Conservation (phyloP, 2,329 filamentous ascomycete genomes). For the Botrytis medusae region DNA sequence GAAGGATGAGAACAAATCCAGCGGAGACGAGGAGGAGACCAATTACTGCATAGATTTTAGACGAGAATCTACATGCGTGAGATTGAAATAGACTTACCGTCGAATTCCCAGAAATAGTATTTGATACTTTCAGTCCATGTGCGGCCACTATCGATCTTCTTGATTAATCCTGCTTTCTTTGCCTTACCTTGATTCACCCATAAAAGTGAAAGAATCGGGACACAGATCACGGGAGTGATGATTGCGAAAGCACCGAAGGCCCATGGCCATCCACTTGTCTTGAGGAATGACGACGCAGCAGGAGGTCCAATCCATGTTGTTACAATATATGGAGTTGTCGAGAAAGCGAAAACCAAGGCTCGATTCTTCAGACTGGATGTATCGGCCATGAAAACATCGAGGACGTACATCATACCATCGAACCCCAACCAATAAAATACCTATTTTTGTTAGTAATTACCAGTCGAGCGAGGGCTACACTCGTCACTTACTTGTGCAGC, state of each 20-base stretch:
- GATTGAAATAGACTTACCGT: constrained; percentile 41
- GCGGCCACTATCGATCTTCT: constrained; percentile 45
- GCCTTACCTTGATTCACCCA: constrained; percentile 58
- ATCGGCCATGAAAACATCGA: constrained; percentile 67
- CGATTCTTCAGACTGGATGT: constrained; percentile 64
- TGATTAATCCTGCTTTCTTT: constrained; percentile 50
- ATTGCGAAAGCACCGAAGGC: constrained; percentile 67
- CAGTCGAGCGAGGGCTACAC: constrained; percentile 43
- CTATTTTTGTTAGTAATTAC: constrained; percentile 11
- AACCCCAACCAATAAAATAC: constrained; percentile 38
- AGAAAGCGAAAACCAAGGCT: constrained; percentile 53
- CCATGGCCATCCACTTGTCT: constrained; percentile 63
- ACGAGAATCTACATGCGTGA: neutral
- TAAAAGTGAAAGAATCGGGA: constrained; percentile 60
- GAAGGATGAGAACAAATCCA: constrained; percentile 64
- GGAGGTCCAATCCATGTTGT: constrained; percentile 63
- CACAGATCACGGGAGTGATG: constrained; percentile 58
- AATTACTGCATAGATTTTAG: constrained; percentile 41
- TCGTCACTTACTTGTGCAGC: constrained; percentile 61
- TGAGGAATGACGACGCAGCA: constrained; percentile 55
- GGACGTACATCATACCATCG: constrained; percentile 53
- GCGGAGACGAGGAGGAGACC: constrained; percentile 60
- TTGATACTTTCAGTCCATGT: constrained; percentile 48
- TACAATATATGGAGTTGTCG: constrained; percentile 63
- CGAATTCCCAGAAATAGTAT: constrained; percentile 62